Conservation (phyloP, 768 basidiomycete genomes). For the Leccinum aurantiacum region DNA sequence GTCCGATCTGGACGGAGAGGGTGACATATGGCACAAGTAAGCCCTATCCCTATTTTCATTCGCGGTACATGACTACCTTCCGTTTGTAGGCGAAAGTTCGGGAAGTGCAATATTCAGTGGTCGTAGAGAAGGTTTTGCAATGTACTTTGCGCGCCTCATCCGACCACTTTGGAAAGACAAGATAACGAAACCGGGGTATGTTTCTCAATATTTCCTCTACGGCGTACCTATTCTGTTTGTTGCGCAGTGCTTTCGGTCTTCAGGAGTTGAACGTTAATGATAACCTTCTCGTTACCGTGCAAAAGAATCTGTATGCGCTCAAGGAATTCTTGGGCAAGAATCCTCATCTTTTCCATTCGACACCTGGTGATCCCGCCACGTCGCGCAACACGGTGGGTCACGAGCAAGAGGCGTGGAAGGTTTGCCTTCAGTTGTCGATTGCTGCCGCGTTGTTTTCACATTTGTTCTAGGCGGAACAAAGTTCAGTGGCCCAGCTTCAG, state of each 20-base stretch:
- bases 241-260: conserved; percentile 39
- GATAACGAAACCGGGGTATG: conserved; percentile 65
- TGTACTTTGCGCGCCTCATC: conserved; percentile 84
- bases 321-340: conserved; percentile 79
- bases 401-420: conserved; percentile 91
- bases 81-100: conserved; percentile 54
- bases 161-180: conserved; percentile 86
- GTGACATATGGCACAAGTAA: conserved; percentile 73
- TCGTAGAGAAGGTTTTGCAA: conserved; percentile 81
- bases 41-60: conserved; percentile 18
- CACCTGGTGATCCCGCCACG: conserved; percentile 66
- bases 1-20: conserved; percentile 79
- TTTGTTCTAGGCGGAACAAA: conserved; percentile 67
- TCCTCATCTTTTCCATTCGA: conserved; percentile 80
- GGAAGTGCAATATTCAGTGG: conserved; percentile 83
- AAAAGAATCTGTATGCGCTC: conserved; percentile 76
- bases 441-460: conserved; percentile 10
- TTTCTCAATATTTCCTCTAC: background rate
- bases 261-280: conserved; percentile 69
- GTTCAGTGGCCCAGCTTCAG: conserved; percentile 75
- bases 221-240: conserved; percentile 1
- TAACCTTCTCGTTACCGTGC: conserved; percentile 60
- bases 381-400: conserved; percentile 53
- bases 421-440: conserved; percentile 28
- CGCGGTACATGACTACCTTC: conserved; percentile 1